Evolutionary conservation across 257 asterid genomes (phyloP), one percentile per base, ranked within the genome.

Genomic region (Nicotiana obtusifolia): DNA sequence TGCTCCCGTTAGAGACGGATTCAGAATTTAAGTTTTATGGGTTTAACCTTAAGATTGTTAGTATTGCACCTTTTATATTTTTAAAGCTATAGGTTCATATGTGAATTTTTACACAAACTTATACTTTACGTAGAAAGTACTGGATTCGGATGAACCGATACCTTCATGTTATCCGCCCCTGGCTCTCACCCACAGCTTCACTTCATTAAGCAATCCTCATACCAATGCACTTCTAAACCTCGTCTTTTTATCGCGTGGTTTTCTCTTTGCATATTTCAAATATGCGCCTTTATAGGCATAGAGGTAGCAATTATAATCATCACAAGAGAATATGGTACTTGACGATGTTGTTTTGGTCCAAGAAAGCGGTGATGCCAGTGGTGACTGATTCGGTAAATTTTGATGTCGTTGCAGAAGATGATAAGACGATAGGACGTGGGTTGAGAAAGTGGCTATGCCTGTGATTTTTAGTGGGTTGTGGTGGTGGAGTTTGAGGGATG

Each of bases 401-500:
- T 20, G 93, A 92, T 0, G 56, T 59, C 1, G 49, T 64, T 54
- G 84, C 81, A 84, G 79, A 62, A 86, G 91, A 86, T 0, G 49
- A 41, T 83, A 87, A 88, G 76, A 41, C n/a, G n/a, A n/a, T n/a
- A n/a, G n/a, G n/a, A n/a, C 3, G 84, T 87, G 90, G 76, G 2
- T 64, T 75, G 92, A 91, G 88, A 94, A 88, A 90, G 87, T 83
- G 86, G 92, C 71, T 19, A 77, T 88, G 84, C 92, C 87, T 26
- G 22, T 86, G 82, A 78, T 89, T 77, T 93, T 89, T 37, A 93
- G 96, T 4, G 64, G 81, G 0, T 24, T 94, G 80, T 92, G 96
- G 97, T 93, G 97, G 96, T 89, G 93, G 90, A 86, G 88, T 83
- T 75, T 91, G 93, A 91, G 90, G 87, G 94, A 91, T 66, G 97